Evolutionary conservation across 2,329 filamentous ascomycete genomes (phyloP).

Genomic region (Zymoseptoria pseudotritici): DNA sequence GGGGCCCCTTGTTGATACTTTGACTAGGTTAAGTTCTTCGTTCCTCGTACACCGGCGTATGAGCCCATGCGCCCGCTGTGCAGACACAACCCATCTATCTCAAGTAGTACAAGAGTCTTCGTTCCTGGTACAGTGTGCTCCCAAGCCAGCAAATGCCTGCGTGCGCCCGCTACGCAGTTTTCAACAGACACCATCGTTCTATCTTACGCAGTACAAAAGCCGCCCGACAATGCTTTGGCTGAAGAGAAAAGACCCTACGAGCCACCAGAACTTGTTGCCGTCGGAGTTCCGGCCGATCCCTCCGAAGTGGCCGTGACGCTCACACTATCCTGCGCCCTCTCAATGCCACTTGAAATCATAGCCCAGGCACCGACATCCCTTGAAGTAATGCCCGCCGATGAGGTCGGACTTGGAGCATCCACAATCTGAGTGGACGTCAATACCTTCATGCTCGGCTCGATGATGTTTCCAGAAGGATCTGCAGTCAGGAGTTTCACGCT

Average conservation of each 20-base stretch:
- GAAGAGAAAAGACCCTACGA: background rate
- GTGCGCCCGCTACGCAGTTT: too few species aligned
- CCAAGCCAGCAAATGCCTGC: background rate
- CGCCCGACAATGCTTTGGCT: background rate
- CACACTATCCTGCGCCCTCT: background rate
- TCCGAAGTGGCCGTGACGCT: background rate
- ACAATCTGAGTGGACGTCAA: background rate
- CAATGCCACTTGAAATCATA: background rate
- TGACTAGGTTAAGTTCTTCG: background rate
- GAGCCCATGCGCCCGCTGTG: too few species aligned
- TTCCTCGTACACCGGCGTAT: too few species aligned
- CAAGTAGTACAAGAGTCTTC: too few species aligned
- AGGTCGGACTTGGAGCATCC: background rate
- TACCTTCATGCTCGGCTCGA: background rate
- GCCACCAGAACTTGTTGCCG: background rate
- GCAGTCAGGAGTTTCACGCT: conserved; percentile 16
- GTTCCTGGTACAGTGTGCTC: too few species aligned
- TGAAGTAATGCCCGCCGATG: background rate
- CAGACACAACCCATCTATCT: too few species aligned
- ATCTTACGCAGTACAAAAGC: background rate
- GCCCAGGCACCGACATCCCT: background rate
- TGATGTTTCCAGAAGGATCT: conserved; percentile 8
- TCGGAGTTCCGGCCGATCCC: background rate
- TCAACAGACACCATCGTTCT: background rate
- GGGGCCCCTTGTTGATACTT: background rate